Base-by-base conservation (phyloP, 768 basidiomycete species). In the Boletales sp. region DNA sequence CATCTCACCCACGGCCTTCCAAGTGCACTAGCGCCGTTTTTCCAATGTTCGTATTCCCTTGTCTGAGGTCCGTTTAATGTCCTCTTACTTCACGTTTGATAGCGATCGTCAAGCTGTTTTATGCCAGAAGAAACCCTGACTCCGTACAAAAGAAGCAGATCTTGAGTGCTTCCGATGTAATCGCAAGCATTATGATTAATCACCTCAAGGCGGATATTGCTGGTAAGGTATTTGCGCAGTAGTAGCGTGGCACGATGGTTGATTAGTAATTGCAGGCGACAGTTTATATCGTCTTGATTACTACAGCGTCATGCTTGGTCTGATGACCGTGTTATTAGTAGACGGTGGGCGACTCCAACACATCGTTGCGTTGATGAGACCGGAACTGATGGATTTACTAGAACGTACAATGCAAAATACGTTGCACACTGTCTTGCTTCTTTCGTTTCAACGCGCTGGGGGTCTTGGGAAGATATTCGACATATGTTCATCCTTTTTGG, bases 31-130 rank as follows among this genome's bases (percentile, higher is more conserved):
- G 80, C 83, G 2, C 88, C 92, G 1, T 87, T 96, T 68, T 90
- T 93, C 69, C 90, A 91, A 78, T 82, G 93, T 91, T 67, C 50
- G 73, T 64, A 11, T 5, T 50, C 12, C 21, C 47, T 50, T 31
- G n/a, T 31, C 31, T 32, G 37, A 32, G 12, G 33, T 21, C 18
- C 28, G 25, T 34, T 32, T 47, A 18, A 17, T 52, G 17, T 37
- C 11, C 48, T 34, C 51, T 65, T 21, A 68, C 35, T 9, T 48
- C 31, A 30, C 31, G 8, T 43, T 40, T 14, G 13, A 41, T 48
- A 94, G 91, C 92, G 13, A 81, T 91, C 60, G 84, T 91, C 53
- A 91, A 93, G 70, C 77, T 94, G 67, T 88, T 94, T 68, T 83
- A 90, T 62, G 82, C 83, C 12, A 77, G 90, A 51, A 82, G 92